A percentile compares a stretch with the other conserved stretches of the same genome.
Evolutionary conservation across 2,329 filamentous ascomycete species (phyloP).

Genomic region (Fusarium sp.): DNA sequence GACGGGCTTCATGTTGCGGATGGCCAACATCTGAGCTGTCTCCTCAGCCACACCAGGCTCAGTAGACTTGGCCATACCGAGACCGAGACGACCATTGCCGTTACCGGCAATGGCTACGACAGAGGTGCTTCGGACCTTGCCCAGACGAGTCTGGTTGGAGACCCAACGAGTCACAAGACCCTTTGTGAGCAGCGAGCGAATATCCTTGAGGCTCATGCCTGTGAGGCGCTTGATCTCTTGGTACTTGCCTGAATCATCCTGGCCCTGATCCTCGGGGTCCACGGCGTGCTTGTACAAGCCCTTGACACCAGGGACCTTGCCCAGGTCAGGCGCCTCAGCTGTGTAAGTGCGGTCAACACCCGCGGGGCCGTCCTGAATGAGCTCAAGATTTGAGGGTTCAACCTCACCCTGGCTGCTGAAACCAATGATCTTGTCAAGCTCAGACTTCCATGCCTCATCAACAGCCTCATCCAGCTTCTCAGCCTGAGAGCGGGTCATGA

Average conservation of each 20-base stretch:
- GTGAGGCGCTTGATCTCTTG: conserved; percentile 65
- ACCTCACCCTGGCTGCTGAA: conserved; percentile 47
- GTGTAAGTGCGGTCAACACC: conserved; percentile 52
- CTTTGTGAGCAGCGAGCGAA: conserved; percentile 72
- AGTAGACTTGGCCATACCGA: conserved; percentile 89
- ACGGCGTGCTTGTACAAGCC: conserved; percentile 61
- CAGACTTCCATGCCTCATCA: conserved; percentile 51
- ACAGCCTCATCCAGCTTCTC: conserved; percentile 53
- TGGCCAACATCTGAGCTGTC: conserved; percentile 83
- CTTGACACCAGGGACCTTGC: conserved; percentile 64
- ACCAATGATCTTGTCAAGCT: conserved; percentile 51
- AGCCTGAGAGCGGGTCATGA: conserved; percentile 50
- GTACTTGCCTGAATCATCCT: conserved; percentile 63
- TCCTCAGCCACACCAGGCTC: conserved; percentile 74
- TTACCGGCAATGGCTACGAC: conserved; percentile 87
- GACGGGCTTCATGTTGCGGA: conserved; percentile 94
- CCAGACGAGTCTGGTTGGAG: conserved; percentile 93
- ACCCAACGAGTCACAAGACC: conserved; percentile 79
- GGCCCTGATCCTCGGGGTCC: conserved; percentile 62
- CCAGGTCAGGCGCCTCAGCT: conserved; percentile 60
- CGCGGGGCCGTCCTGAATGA: conserved; percentile 52
- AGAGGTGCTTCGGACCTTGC: conserved; percentile 85
- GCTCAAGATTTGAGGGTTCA: conserved; percentile 50
- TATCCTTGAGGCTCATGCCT: conserved; percentile 63
- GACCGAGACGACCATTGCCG: conserved; percentile 82